Base-by-base conservation (phyloP, 169 alveolate species). In the Cryptosporidium sp. region DNA sequence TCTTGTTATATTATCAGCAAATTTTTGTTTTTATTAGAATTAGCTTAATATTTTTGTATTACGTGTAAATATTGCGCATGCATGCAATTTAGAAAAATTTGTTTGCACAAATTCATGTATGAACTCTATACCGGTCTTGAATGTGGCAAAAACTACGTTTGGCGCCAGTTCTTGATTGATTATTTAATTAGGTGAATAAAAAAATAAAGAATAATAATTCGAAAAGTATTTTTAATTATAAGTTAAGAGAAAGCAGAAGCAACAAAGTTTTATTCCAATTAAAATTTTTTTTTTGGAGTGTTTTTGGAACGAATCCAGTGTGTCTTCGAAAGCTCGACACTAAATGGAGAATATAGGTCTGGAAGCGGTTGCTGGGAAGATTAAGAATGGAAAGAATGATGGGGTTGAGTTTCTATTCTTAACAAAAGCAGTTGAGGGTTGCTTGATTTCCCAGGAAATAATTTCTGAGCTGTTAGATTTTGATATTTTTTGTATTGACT, bases 401-500 rank as follows among this genome's bases (percentile, higher is more conserved):
- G 53, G 39, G 10, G 70, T 73, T 8, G 86, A 73, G 39, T 31
- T 73, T 9, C 18, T 73, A 73, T 33, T 73, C 16, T 6, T 48
- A 37, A 37, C 71, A 37, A 60, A 73, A 26, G 9, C 69, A 7
- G 39, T 73, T 10, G 71, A 73, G 45, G 60, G 65, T 3, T 58
- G 86, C 58, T 21, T 73, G 4, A 35, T 58, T 29, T 29, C 70
- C 9, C 58, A 60, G 58, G 71, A 73, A 18, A 26, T 23, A 26
- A n/a, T 73, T 35, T 60, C 86, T 1, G 71, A 35, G 5, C 39
- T 73, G 8, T 21, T 73, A 35, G 52, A 73, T 37, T 56, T 31
- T 23, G 71, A 73, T 21, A 35, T 73, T 48, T 73, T 37, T 60
- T 73, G 71, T 21, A 37, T 73, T 37, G 58, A 52, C 7, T 73